Evolutionary conservation across 139 green algal species (phyloP), one percentile per base, ranked within the genome.

Genomic region (Nannochloris sp.): DNA sequence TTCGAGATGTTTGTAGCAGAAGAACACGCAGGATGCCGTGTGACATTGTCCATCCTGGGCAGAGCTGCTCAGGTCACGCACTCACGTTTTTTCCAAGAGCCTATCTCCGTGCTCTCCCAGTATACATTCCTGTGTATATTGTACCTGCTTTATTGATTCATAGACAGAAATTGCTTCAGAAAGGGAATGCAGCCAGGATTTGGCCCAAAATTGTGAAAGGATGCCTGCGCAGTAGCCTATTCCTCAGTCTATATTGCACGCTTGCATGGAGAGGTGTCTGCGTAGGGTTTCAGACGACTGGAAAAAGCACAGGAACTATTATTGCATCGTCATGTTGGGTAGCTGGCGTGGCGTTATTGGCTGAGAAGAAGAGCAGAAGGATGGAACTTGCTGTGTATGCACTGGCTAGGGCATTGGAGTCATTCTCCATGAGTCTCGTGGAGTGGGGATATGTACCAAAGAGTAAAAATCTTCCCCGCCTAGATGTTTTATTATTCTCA

Each of bases 321-420:
- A 82, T 93, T 15, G 76, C 72, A 2, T 62, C 36, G 55, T 71
- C 46, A 59, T 73, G 72, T 55, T 87, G 81, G 76, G 31, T 66
- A 9, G 81, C 73, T 2, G 85, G 88, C 3, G 69, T 92, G 37
- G 82, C 86, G 1, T 80, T 76, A 7, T 70, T 97, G 46, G 55
- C 90, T 44, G 91, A 97, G 79, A 97, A 97, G 79, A 94, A 95
- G 74, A 81, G 67, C 2, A 79, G 91, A 14, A 81, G 91, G 59
- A 95, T 95, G 88, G 91, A 97, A 78, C 84, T 97, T 44, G 89
- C 90, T 16, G 71, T 96, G 34, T 97, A 96, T 81, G 86, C 79
- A 61, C 24, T 81, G 36, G 80, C 74, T 1, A 69, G 84, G 21
- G 68, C 81, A 23, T 21, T 88, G 12, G 87, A 95, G 79, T 78